A percentile compares a stretch with the other conserved stretches of the same genome.
phyloP scores from a whole-genome alignment of 140 eudicot species.

The Flaveria floridana region DNA sequence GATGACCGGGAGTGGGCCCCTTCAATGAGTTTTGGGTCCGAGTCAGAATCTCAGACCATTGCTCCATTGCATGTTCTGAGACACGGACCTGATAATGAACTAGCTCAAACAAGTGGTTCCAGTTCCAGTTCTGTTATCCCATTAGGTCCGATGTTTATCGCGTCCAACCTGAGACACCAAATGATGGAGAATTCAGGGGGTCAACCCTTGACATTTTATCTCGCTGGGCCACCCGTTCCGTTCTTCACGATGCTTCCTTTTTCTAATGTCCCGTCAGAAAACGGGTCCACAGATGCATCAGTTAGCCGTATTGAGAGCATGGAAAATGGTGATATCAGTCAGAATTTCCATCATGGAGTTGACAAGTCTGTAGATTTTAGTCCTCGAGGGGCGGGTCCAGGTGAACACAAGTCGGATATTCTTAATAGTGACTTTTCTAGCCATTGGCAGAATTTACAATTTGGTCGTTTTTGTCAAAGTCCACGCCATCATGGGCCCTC shows the following conservation, averaged over 20 bases:
- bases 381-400: conserved; percentile 35
- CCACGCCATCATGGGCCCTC: conserved; percentile 57
- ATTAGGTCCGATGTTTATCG: conserved; percentile 50
- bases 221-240: conserved; percentile 97
- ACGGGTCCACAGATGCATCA: conserved; percentile 54
- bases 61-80: conserved; percentile 47
- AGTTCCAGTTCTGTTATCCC: conserved; percentile 59
- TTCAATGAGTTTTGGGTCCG: conserved; percentile 30
- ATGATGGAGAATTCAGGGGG: conserved; percentile 59
- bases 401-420: conserved; percentile 58
- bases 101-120: conserved; percentile 70
- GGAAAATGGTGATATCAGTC: conserved; percentile 54
- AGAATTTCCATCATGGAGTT: conserved; percentile 38
- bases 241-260: conserved; percentile 85
- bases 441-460: conserved; percentile 90
- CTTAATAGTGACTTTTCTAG: conserved; percentile 82
- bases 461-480: conserved; percentile 76
- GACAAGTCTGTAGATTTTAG: conserved; percentile 50
- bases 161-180: conserved; percentile 59
- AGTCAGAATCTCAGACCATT: conserved; percentile 43
- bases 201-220: conserved; percentile 60
- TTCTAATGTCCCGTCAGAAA: conserved; percentile 52
- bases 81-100: conserved; percentile 47
- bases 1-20: conserved; percentile 54
- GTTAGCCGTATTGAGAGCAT: conserved; percentile 42